Percentiles rank a stretch among this genome's conserved stretches.
phyloP scores from a whole-genome alignment of 495 filamentous ascomycete species.

The Chaetomidium leptoderma region DNA sequence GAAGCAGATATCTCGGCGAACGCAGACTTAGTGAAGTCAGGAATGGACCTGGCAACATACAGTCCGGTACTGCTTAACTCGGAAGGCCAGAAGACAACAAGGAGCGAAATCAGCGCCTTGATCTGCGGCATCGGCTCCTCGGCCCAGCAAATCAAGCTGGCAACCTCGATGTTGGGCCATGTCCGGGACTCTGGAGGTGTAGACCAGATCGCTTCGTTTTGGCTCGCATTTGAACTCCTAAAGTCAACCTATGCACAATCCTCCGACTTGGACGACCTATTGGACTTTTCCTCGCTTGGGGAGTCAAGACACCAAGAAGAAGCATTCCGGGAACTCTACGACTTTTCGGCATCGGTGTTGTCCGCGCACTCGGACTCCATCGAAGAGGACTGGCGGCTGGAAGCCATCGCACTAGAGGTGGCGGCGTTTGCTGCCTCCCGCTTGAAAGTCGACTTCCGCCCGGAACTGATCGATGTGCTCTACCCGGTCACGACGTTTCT shows the following conservation, averaged over 20 bases:
- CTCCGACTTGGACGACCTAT: constrained; percentile 62
- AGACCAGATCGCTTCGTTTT: constrained; percentile 65
- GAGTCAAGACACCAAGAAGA: constrained; percentile 44
- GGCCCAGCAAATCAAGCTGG: constrained; percentile 44
- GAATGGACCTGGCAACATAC: constrained; percentile 43
- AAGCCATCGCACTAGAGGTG: constrained; percentile 70
- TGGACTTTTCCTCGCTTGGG: constrained; percentile 47
- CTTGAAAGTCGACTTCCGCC: constrained; percentile 65
- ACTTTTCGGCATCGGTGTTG: constrained; percentile 64
- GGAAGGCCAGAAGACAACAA: constrained; percentile 60
- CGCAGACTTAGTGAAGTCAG: constrained; percentile 24
- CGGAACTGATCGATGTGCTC: constrained; percentile 84
- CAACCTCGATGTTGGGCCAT: constrained; percentile 55
- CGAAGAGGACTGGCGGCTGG: constrained; percentile 61
- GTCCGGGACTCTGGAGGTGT: constrained; percentile 52
- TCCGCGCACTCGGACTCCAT: constrained; percentile 46
- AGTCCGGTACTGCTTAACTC: constrained; percentile 59
- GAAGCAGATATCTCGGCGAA: constrained; percentile 21
- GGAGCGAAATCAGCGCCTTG: constrained; percentile 47
- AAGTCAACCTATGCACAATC: constrained; percentile 47
- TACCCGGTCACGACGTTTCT: constrained; percentile 84
- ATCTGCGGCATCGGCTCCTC: constrained; percentile 45
- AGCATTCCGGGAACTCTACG: constrained; percentile 75
- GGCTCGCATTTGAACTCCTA: constrained; percentile 74
- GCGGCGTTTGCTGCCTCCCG: constrained; percentile 66